Evolutionary conservation across 768 basidiomycete genomes (phyloP), one percentile per base, ranked within the genome.

Genomic region (Mycena alexandri): DNA sequence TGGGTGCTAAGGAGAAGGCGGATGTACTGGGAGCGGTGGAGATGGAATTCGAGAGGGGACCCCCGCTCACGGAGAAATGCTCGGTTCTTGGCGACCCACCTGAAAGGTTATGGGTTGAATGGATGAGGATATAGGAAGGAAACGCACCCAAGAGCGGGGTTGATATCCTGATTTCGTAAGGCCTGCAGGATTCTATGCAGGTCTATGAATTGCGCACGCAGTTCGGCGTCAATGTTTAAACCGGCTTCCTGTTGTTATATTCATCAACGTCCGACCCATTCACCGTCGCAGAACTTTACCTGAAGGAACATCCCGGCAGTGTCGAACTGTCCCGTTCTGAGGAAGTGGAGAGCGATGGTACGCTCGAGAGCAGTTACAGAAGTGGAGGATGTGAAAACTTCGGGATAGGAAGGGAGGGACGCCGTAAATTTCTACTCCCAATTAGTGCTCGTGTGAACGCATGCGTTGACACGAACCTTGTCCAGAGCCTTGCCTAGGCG

Each of bases 1-100:
- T 88, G 83, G 12, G 87, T 85, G 34, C 87, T 82, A 53, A 93
- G 82, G 21, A 96, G 85, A 12, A 97, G 82, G 5, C 90, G 89
- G 60, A 98, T 86, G 76, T 94, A 98, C 76, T 95, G 91, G 12
- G 94, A 95, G 29, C 94, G 93, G 72, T 98, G 94, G 29, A 99
- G 86, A 74, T 91, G 83, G 76, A 97, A 99, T 72, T 95, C 94
- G 13, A 99, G 86, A 0, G 93, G 86, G 1, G 96, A 97, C 11
- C 87, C 87, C 36, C 91, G 90, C 7, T 83, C 79, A 51, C 82
- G 82, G 14, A 98, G 83, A 75, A 93, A 96, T 4, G 74, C 61
- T 33, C 86, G 84, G 73, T 96, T 90, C 59, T 81, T 82, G 47
- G 80, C 80, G 16, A 90, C 87, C 98, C 97, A 99, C 66, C 96